Conservation (phyloP, 192 early-diverging fungal genomes). For the Coemansia sp. region DNA sequence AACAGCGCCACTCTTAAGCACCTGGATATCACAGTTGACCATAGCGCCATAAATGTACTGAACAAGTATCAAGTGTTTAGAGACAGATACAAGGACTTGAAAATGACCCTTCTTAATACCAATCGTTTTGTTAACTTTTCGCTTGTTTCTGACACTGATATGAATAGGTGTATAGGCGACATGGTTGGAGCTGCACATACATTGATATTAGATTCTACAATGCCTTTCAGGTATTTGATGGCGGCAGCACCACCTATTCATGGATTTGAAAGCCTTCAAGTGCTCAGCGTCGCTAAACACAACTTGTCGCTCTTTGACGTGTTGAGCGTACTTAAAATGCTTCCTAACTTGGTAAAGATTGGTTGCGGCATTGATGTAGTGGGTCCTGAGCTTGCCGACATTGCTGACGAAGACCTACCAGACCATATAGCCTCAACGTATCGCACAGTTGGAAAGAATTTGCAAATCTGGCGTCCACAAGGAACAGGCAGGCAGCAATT, state of each 20-base stretch:
- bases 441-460: background rate
- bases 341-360: background rate
- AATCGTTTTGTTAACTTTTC: conserved; percentile 90
- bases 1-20: background rate
- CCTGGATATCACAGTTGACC: background rate
- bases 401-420: background rate
- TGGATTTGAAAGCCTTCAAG: background rate
- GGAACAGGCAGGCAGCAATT: background rate
- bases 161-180: conserved; percentile 94
- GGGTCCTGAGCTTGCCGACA: background rate
- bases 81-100: conserved; percentile 68
- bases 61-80: conserved; percentile 66
- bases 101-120: conserved; percentile 86
- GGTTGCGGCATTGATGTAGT: background rate
- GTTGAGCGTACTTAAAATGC: background rate
- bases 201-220: background rate
- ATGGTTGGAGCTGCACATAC: background rate
- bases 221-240: too few relatives aligned
- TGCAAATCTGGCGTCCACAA: background rate
- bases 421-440: background rate
- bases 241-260: background rate
- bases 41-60: background rate
- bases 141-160: conserved; percentile 69
- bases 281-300: background rate
- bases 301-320: background rate